These are phyloP conservation scores for Ceratocystis cacaofunesta DNA, from an alignment of 2,329 filamentous ascomycete species.

Conservation along the genomic window DNA sequence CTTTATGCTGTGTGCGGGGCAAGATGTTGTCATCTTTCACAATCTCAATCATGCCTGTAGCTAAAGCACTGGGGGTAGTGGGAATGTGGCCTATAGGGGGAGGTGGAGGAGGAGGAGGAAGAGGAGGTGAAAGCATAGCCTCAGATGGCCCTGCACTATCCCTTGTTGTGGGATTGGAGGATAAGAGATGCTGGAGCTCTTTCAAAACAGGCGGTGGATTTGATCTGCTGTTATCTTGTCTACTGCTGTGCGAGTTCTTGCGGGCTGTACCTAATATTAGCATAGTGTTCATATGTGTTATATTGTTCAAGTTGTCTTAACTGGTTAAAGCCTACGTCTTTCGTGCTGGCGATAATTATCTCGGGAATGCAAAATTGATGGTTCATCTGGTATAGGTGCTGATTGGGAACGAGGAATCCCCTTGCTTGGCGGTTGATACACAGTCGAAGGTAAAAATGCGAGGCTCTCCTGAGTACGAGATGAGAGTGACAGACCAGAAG, in stretches of 20 bases:
- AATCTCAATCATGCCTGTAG: constrained; percentile 47
- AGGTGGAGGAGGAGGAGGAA: constrained; percentile 49
- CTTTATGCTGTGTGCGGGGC: neutral
- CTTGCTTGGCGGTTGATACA: constrained; percentile 41
- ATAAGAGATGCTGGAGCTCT: constrained; percentile 43
- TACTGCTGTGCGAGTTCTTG: constrained; percentile 9
- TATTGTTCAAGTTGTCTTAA: neutral
- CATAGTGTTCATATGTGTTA: too few relatives aligned
- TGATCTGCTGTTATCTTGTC: constrained; percentile 19
- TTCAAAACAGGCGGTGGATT: constrained; percentile 39
- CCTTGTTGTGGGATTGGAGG: neutral
- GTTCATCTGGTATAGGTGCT: constrained; percentile 34
- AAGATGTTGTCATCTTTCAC: too few relatives aligned
- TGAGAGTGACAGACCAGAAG: constrained; percentile 35
- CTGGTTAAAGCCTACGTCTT: neutral
- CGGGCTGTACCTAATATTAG: neutral
- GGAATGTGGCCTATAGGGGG: constrained; percentile 25
- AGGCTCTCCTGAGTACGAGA: constrained; percentile 31
- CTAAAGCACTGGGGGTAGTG: constrained; percentile 30
- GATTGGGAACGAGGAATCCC: constrained; percentile 47
- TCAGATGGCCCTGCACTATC: neutral
- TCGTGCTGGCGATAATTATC: neutral
- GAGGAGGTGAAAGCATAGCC: constrained; percentile 36
- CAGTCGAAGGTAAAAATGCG: constrained; percentile 42
- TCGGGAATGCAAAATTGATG: constrained; percentile 5